Conservation (phyloP, 495 filamentous ascomycete species). For the Penicillium pulvis region DNA sequence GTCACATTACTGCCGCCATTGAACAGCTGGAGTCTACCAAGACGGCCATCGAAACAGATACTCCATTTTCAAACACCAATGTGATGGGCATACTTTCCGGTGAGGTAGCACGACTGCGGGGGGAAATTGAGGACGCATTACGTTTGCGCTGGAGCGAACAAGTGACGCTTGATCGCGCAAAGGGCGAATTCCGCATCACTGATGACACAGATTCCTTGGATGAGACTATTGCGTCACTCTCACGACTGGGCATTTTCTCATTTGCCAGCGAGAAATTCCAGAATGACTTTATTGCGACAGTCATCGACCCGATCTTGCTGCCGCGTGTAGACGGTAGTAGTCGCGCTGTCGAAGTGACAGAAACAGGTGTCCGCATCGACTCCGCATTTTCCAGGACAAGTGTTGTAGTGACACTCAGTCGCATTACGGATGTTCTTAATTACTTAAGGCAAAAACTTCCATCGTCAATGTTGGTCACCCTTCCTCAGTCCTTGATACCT, state of each 20-base stretch:
- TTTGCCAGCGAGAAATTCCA: slow-evolving; percentile 38
- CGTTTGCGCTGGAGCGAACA: slow-evolving; percentile 49
- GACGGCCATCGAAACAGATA: slow-evolving; percentile 37
- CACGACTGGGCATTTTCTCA: slow-evolving; percentile 36
- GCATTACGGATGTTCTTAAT: slow-evolving; percentile 61
- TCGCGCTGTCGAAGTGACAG: slow-evolving; percentile 30
- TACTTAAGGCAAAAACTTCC: slow-evolving; percentile 71
- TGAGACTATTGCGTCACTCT: slow-evolving; percentile 38
- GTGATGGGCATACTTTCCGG: slow-evolving; percentile 39
- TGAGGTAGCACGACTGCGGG: slow-evolving; percentile 33
- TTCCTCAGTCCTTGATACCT: slow-evolving; percentile 70
- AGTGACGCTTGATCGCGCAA: slow-evolving; percentile 55
- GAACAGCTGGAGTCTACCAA: slow-evolving; percentile 59
- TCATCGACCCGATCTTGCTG: slow-evolving; percentile 40
- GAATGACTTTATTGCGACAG: slow-evolving; percentile 31
- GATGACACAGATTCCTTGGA: slow-evolving; percentile 34
- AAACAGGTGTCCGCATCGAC: slow-evolving; percentile 35
- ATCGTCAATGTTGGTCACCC: slow-evolving; percentile 54
- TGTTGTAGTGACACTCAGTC: slow-evolving; percentile 34
- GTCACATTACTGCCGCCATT: slow-evolving; percentile 54
- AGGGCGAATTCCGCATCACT: slow-evolving; percentile 50
- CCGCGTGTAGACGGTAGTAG: slow-evolving; percentile 29
- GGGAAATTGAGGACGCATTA: slow-evolving; percentile 37
- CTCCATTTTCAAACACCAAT: slow-evolving; percentile 41
- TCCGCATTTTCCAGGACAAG: slow-evolving; percentile 28